Percentiles rank a stretch among this genome's conserved stretches.
phyloP scores from a whole-genome alignment of 345 rosid genomes.

The Arabis hirsuta region DNA sequence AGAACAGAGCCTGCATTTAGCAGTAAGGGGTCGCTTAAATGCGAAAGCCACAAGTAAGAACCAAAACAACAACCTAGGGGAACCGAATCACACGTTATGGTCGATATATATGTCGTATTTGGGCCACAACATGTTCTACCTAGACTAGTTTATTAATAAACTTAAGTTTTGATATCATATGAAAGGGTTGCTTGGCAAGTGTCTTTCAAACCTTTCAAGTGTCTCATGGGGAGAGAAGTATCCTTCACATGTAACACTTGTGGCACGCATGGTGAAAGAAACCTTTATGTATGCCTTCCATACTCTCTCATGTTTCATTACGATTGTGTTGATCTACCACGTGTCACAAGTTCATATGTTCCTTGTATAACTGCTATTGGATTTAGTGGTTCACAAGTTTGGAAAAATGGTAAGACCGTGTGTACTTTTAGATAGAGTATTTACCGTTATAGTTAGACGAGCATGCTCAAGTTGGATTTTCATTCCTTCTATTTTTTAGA shows the following conservation, averaged over 20 bases:
- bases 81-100: no score
- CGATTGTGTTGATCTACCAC: background rate
- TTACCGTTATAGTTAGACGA: slow-evolving; percentile 4
- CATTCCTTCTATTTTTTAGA: slow-evolving; percentile 52
- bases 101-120: no score
- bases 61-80: no score
- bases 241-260: background rate
- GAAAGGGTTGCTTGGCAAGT: no score
- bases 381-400: slow-evolving; percentile 77
- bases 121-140: no score
- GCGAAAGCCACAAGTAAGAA: no score
- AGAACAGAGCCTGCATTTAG: no score
- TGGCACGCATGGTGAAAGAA: background rate
- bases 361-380: slow-evolving; percentile 88
- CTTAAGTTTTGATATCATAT: no score
- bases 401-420: slow-evolving; percentile 65
- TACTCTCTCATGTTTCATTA: slow-evolving; percentile 17
- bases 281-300: slow-evolving; percentile 1
- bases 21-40: no score
- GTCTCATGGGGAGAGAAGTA: background rate
- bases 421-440: background rate
- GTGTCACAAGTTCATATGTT: slow-evolving; percentile 45
- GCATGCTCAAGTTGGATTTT: background rate
- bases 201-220: no score
- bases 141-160: no score